Conservation (phyloP, 2,329 filamentous ascomycete species). For the Ustulina deusta region DNA sequence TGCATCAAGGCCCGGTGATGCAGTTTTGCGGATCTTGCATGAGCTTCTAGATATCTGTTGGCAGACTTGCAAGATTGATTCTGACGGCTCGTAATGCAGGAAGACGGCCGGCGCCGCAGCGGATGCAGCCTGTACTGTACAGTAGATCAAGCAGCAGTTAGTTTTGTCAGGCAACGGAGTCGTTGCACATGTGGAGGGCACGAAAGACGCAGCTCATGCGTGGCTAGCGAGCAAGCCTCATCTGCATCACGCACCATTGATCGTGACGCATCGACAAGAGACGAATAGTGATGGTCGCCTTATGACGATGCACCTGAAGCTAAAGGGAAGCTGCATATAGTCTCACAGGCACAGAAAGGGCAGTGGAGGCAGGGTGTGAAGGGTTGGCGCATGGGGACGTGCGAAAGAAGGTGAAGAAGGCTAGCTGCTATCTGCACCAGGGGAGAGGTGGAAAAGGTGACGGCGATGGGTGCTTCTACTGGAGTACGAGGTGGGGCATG, state of each 20-base stretch:
- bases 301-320: conserved; percentile 23
- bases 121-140: conserved; percentile 29
- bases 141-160: conserved; percentile 28
- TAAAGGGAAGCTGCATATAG: conserved; percentile 26
- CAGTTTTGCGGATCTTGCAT: conserved; percentile 35
- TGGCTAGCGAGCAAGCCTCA: conserved; percentile 32
- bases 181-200: conserved; percentile 15
- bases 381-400: conserved; percentile 5
- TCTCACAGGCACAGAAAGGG: conserved; percentile 37
- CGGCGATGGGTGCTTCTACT: background rate
- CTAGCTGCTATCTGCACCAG: conserved; percentile 9
- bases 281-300: conserved; percentile 26
- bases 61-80: conserved; percentile 18
- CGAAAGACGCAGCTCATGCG: conserved; percentile 31
- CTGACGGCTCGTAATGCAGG: conserved; percentile 23
- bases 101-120: conserved; percentile 9
- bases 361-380: conserved; percentile 8
- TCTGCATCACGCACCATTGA: conserved; percentile 26
- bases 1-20: conserved; percentile 34
- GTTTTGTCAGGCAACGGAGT: background rate
- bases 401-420: conserved; percentile 18
- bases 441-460: conserved; percentile 1
- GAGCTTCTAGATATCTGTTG: conserved; percentile 29
- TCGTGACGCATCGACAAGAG: conserved; percentile 12
- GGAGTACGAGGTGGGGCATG: conserved; percentile 32